A percentile compares a stretch with the other conserved stretches of the same genome.
phyloP scores from a whole-genome alignment of 192 early-diverging fungal genomes.

The Funneliformis mosseae region DNA sequence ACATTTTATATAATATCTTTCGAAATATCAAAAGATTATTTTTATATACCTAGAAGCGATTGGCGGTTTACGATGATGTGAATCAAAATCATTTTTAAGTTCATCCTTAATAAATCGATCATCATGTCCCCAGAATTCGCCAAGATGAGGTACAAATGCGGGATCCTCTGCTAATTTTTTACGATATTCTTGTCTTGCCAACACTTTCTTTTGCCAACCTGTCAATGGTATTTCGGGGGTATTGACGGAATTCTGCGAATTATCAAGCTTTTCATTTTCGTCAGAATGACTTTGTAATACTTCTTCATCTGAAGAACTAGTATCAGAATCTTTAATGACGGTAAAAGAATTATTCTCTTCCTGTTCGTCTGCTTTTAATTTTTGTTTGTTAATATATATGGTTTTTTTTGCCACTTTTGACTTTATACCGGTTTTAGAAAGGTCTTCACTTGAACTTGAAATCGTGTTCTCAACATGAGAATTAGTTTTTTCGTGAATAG shows the following conservation, averaged over 20 bases:
- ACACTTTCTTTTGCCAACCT: slow-evolving; percentile 35
- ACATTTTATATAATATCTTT: not conserved
- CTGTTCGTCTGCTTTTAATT: not conserved
- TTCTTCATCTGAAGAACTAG: not conserved
- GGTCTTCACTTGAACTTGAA: not conserved
- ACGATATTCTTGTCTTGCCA: slow-evolving; percentile 55
- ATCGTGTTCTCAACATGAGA: not conserved
- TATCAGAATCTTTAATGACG: not conserved
- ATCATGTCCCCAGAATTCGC: slow-evolving; percentile 62
- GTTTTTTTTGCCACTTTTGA: not conserved
- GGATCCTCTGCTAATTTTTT: slow-evolving; percentile 59
- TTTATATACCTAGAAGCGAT: slow-evolving; percentile 23
- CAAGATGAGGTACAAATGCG: slow-evolving; percentile 58
- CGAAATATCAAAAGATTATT: not conserved
- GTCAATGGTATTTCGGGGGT: slow-evolving; percentile 4
- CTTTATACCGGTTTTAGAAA: not conserved
- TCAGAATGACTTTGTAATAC: not conserved
- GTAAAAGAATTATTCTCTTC: not conserved
- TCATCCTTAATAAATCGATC: slow-evolving; percentile 57
- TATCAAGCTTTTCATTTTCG: not conserved
- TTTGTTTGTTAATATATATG: not conserved
- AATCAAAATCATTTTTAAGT: slow-evolving; percentile 42
- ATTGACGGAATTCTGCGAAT: not conserved
- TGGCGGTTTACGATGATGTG: slow-evolving; percentile 6
- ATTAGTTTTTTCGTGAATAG: not conserved